A percentile compares a stretch with the other conserved stretches of the same genome.
phyloP scores from a whole-genome alignment of 1,284 basidiomycete genomes.

The Irpex sp. region DNA sequence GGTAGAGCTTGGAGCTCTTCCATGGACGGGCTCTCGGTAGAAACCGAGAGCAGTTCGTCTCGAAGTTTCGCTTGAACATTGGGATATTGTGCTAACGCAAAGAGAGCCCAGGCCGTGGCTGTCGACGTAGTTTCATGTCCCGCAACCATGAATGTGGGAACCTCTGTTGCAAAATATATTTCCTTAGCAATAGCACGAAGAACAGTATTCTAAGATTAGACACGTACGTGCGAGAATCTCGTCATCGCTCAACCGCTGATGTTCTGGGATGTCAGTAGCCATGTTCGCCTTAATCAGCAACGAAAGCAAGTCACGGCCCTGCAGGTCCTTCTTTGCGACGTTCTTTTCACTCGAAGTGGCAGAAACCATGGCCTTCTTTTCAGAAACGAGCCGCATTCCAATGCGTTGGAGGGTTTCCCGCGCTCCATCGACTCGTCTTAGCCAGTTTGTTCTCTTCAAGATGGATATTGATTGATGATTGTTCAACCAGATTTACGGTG shows the following conservation, averaged over 20 bases:
- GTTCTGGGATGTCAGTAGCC: slow-evolving; percentile 37
- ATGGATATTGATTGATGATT: background rate
- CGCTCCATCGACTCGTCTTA: slow-evolving; percentile 19
- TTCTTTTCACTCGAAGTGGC: slow-evolving; percentile 22
- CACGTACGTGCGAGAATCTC: slow-evolving; percentile 53
- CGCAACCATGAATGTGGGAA: slow-evolving; percentile 59
- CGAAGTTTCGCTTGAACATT: slow-evolving; percentile 65
- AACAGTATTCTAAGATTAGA: slow-evolving; percentile 16
- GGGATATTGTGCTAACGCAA: slow-evolving; percentile 51
- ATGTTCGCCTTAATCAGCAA: slow-evolving; percentile 45
- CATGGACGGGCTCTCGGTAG: slow-evolving; percentile 39
- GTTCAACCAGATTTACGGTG: background rate
- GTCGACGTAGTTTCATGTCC: slow-evolving; percentile 70
- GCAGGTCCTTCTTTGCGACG: slow-evolving; percentile 21
- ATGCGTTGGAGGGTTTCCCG: slow-evolving; percentile 30
- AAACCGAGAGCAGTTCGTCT: slow-evolving; percentile 52
- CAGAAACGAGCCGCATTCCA: slow-evolving; percentile 34
- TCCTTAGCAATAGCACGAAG: background rate
- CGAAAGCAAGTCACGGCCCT: slow-evolving; percentile 28
- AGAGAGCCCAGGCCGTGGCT: slow-evolving; percentile 57
- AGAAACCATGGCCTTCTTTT: slow-evolving; percentile 31
- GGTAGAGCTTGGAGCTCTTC: slow-evolving; percentile 57
- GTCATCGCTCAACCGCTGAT: slow-evolving; percentile 46
- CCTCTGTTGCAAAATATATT: slow-evolving; percentile 32
- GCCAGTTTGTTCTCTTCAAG: slow-evolving; percentile 27